phyloP scores from a whole-genome alignment of 306 rosid genomes.

The Amphicarpaea edgeworthii region DNA sequence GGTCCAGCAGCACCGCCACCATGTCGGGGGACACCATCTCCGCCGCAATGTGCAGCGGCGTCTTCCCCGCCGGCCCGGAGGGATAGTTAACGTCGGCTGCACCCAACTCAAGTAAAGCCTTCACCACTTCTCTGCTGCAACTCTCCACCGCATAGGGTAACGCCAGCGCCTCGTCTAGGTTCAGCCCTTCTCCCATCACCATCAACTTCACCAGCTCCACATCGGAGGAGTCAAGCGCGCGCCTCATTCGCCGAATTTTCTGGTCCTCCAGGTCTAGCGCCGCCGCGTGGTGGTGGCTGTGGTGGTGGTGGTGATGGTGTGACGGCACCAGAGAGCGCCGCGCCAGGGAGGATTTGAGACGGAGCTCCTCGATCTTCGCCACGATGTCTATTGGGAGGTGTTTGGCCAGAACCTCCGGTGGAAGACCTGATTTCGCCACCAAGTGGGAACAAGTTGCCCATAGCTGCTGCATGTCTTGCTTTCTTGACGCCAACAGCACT shows the following conservation, averaged over 20 bases:
- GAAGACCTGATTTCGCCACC: slow-evolving; percentile 92
- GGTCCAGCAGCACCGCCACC: slow-evolving; percentile 97
- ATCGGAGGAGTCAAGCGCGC: slow-evolving; percentile 92
- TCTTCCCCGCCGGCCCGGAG: slow-evolving; percentile 76
- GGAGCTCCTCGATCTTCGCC: slow-evolving; percentile 92
- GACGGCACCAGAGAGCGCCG: slow-evolving; percentile 71
- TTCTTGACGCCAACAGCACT: slow-evolving; percentile 86
- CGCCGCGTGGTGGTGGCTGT: slow-evolving; percentile 65
- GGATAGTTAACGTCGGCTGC: slow-evolving; percentile 95
- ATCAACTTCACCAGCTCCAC: slow-evolving; percentile 94
- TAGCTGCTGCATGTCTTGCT: slow-evolving; percentile 97
- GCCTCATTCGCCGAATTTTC: slow-evolving; percentile 85
- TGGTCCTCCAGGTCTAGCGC: slow-evolving; percentile 89
- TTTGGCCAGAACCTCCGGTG: slow-evolving; percentile 87
- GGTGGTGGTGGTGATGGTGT: slow-evolving; percentile 64
- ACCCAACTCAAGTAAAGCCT: slow-evolving; percentile 88
- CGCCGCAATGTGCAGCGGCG: slow-evolving; percentile 84
- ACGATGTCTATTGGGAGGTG: slow-evolving; percentile 90
- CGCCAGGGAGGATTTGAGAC: slow-evolving; percentile 78
- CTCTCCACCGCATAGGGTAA: slow-evolving; percentile 88
- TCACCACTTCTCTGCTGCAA: slow-evolving; percentile 94
- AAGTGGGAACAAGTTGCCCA: slow-evolving; percentile 97
- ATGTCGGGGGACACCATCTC: slow-evolving; percentile 98
- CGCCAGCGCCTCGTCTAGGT: slow-evolving; percentile 92
- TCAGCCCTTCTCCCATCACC: slow-evolving; percentile 99